Evolutionary conservation across 139 green algal genomes (phyloP).

Genomic region (Choricystis sp.): DNA sequence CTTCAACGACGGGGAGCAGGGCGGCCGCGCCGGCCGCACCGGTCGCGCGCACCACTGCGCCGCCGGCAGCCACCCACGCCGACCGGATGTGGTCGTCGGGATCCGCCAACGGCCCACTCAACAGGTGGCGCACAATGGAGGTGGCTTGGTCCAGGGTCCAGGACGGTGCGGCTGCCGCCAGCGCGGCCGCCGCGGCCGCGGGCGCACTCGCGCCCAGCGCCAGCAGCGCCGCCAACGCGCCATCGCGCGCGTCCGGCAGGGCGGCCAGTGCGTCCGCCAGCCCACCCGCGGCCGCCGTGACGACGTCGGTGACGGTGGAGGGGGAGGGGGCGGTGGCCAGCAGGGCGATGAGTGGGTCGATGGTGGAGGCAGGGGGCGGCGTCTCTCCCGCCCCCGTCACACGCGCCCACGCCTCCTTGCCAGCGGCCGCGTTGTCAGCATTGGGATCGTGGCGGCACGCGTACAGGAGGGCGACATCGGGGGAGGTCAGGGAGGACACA

Average conservation of each 20-base stretch:
- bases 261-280: neutral
- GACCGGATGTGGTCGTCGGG: conserved; percentile 30
- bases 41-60: conserved; percentile 57
- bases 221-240: neutral
- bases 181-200: conserved; percentile 23
- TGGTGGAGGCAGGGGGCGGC: neutral
- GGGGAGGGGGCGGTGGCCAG: neutral
- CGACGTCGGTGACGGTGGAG: no score
- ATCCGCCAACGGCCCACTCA: conserved; percentile 61
- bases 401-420: neutral
- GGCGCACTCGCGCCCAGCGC: neutral
- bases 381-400: neutral
- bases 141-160: conserved; percentile 36
- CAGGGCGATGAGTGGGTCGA: neutral
- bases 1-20: conserved; percentile 81
- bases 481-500: conserved; percentile 2
- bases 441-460: conserved; percentile 30
- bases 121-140: conserved; percentile 62
- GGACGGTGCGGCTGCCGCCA: conserved; percentile 30
- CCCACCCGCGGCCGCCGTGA: conserved; percentile 2
- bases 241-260: neutral
- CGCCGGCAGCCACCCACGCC: conserved; percentile 50
- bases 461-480: conserved; percentile 31
- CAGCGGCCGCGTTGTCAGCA: conserved; percentile 31
- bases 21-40: conserved; percentile 28